phyloP scores from a whole-genome alignment of 805 yeast genomes.

The Torulaspora microellipsoides region DNA sequence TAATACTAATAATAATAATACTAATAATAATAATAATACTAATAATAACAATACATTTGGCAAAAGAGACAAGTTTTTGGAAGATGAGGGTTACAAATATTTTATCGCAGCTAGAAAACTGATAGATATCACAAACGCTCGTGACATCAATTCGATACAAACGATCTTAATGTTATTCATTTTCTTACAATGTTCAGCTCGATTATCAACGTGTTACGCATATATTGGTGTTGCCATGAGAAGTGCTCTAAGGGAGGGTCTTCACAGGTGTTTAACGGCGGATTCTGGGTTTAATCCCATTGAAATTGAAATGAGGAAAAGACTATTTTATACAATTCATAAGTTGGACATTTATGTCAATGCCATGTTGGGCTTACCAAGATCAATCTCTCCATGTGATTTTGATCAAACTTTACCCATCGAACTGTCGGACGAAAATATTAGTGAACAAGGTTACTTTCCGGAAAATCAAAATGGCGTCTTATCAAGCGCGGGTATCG shows the following conservation, averaged over 20 bases:
- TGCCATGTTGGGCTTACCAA: constrained; percentile 83
- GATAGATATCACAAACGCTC: constrained; percentile 80
- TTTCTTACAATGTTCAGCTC: constrained; percentile 84
- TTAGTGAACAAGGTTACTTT: constrained; percentile 52
- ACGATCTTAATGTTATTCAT: constrained; percentile 81
- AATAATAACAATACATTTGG: constrained; percentile 1
- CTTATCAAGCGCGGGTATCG: constrained; percentile 46
- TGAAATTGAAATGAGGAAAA: constrained; percentile 77
- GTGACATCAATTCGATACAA: constrained; percentile 79
- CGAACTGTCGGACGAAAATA: constrained; percentile 82
- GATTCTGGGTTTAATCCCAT: constrained; percentile 49
- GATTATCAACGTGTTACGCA: constrained; percentile 84
- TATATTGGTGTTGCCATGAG: constrained; percentile 87
- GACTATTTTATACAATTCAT: constrained; percentile 83
- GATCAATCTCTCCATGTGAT: constrained; percentile 70
- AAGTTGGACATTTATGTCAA: constrained; percentile 89
- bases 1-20: constrained; percentile 21
- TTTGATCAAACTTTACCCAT: constrained; percentile 82
- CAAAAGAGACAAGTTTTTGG: constrained; percentile 31
- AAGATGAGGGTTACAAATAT: constrained; percentile 72
- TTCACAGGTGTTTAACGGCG: constrained; percentile 66
- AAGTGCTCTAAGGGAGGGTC: constrained; percentile 79
- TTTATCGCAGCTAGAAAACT: constrained; percentile 81
- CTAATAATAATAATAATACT: background rate
- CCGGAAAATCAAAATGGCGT: constrained; percentile 25